phyloP scores from a whole-genome alignment of 2,329 filamentous ascomycete genomes.

The Stemphylium lycopersici region DNA sequence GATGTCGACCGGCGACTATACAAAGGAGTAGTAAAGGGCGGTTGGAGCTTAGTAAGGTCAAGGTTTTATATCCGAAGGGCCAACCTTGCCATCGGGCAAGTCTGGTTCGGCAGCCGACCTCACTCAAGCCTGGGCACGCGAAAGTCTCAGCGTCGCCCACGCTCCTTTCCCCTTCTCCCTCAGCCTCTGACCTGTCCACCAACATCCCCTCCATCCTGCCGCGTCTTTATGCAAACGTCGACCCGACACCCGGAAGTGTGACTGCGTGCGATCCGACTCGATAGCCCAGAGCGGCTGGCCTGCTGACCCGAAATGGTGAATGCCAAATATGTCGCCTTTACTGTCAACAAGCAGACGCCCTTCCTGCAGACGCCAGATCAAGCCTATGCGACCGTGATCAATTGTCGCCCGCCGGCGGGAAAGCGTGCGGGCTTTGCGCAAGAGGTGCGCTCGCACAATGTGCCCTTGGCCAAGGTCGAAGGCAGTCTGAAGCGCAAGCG shows the following conservation, averaged over 20 bases:
- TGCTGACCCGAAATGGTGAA: constrained; percentile 48
- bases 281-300: constrained; percentile 37
- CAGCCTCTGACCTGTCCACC: constrained; percentile 23
- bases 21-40: constrained; percentile 13
- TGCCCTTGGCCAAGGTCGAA: constrained; percentile 37
- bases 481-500: constrained; percentile 38
- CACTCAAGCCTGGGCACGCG: constrained; percentile 34
- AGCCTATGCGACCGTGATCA: constrained; percentile 44
- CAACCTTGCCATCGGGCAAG: constrained; percentile 31
- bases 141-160: constrained; percentile 36
- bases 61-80: constrained; percentile 22
- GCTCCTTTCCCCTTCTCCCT: constrained; percentile 26
- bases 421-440: constrained; percentile 31
- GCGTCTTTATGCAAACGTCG: constrained; percentile 20
- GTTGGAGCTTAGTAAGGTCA: constrained; percentile 22
- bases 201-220: constrained; percentile 5
- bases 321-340: constrained; percentile 47
- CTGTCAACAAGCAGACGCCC: constrained; percentile 47
- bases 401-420: constrained; percentile 40
- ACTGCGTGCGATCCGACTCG: constrained; percentile 23
- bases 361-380: constrained; percentile 33
- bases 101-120: constrained; percentile 28
- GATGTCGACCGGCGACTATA: background rate
- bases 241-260: constrained; percentile 16
- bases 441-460: constrained; percentile 39